phyloP scores from a whole-genome alignment of 192 early-diverging fungal genomes.

The Backusella circina region DNA sequence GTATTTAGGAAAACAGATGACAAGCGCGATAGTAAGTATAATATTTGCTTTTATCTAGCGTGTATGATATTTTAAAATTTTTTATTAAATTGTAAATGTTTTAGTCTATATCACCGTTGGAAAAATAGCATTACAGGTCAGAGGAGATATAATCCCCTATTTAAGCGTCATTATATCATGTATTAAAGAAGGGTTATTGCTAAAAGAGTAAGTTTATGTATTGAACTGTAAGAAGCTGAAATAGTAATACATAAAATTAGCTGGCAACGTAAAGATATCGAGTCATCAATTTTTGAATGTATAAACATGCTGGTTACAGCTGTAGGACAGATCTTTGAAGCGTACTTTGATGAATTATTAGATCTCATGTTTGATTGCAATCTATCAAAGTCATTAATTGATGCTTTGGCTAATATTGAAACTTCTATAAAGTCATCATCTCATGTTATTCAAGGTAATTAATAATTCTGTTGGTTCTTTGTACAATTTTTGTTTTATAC shows the following conservation, averaged over 20 bases:
- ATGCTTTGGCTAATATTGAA: constrained; percentile 76
- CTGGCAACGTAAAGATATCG: constrained; percentile 51
- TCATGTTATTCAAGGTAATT: constrained; percentile 77
- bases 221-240: neutral
- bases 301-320: constrained; percentile 86
- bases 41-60: neutral
- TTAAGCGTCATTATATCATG: constrained; percentile 70
- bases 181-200: constrained; percentile 71
- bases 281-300: constrained; percentile 75
- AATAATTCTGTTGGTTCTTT: neutral
- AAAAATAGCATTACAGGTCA: constrained; percentile 75
- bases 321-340: constrained; percentile 82
- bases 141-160: constrained; percentile 71
- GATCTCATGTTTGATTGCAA: constrained; percentile 91
- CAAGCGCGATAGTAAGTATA: constrained; percentile 36
- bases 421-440: constrained; percentile 77
- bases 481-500: too few relatives aligned
- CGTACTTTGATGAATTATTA: constrained; percentile 81
- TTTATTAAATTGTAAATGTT: neutral
- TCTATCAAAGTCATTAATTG: constrained; percentile 72
- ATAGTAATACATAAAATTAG: neutral
- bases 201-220: constrained; percentile 55
- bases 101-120: constrained; percentile 83
- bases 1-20: constrained; percentile 70
- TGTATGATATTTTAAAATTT: neutral